Percentiles rank a stretch among this genome's conserved stretches.
These are phyloP conservation scores for Malus hybrid DNA, from an alignment of 331 rosid genomes.

Conservation along the genomic window DNA sequence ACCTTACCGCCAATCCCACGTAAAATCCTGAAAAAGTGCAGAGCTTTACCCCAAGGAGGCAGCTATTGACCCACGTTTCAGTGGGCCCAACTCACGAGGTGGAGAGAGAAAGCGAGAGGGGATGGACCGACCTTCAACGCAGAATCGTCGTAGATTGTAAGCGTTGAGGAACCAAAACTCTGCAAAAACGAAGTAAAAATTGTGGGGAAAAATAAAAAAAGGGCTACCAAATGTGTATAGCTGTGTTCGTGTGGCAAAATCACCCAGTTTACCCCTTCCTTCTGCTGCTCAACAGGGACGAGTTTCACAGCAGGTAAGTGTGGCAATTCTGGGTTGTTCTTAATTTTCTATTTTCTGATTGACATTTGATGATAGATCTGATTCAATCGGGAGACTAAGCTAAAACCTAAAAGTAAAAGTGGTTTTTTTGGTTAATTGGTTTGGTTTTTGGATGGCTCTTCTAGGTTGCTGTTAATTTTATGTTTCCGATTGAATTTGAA, in stretches of 20 bases:
- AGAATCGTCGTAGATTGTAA: neutral
- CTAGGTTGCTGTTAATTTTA: too few species aligned
- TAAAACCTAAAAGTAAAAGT: too few species aligned
- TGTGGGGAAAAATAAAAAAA: neutral
- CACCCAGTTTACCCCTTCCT: too few species aligned
- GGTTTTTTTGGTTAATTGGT: too few species aligned
- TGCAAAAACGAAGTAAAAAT: neutral
- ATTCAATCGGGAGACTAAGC: too few species aligned
- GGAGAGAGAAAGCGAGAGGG: neutral
- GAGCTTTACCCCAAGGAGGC: neutral
- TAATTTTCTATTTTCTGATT: too few species aligned
- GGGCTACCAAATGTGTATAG: constrained; percentile 46
- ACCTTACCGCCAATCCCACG: neutral
- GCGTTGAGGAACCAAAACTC: neutral
- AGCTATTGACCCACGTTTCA: neutral
- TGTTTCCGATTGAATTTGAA: too few species aligned
- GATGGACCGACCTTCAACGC: neutral
- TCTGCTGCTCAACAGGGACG: too few species aligned
- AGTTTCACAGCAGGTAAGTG: too few species aligned
- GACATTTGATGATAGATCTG: too few species aligned
- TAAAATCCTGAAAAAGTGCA: neutral
- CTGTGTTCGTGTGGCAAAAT: constrained; percentile 59
- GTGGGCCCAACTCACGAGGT: neutral
- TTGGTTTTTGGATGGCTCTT: too few species aligned
- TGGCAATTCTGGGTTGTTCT: too few species aligned